Evolutionary conservation across 2,329 filamentous ascomycete genomes (phyloP).

Genomic region (Pseudogymnoascus sp.): DNA sequence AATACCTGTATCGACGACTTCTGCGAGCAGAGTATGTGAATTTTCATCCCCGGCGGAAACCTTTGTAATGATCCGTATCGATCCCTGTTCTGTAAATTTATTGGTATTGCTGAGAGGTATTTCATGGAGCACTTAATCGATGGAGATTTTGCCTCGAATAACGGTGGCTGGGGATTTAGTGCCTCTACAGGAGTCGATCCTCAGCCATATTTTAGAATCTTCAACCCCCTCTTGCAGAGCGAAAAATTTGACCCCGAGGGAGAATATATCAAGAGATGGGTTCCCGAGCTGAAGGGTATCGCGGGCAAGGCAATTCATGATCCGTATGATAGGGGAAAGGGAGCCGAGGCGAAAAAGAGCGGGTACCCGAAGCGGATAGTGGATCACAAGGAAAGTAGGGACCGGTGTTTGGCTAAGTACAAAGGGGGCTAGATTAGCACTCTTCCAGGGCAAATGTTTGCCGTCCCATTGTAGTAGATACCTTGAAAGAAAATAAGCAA

Average conservation of each 20-base stretch:
- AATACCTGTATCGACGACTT: background rate
- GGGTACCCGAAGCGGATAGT: conserved; percentile 73
- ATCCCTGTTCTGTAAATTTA: conserved; percentile 54
- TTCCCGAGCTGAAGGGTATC: conserved; percentile 63
- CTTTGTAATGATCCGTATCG: conserved; percentile 39
- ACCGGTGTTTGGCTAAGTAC: conserved; percentile 61
- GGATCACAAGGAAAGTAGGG: conserved; percentile 61
- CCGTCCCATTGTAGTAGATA: background rate
- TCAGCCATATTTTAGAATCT: conserved; percentile 85
- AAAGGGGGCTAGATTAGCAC: conserved; percentile 46
- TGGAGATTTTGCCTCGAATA: conserved; percentile 30
- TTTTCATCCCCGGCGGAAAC: conserved; percentile 18
- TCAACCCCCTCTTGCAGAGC: conserved; percentile 77
- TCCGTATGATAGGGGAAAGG: conserved; percentile 58
- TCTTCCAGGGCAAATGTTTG: background rate
- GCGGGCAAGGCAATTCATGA: conserved; percentile 69
- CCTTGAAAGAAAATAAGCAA: too few relatives aligned
- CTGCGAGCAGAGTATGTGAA: background rate
- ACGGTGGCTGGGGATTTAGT: conserved; percentile 36
- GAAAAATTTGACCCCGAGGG: conserved; percentile 78
- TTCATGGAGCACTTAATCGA: conserved; percentile 64
- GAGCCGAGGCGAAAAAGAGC: conserved; percentile 48
- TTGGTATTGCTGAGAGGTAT: conserved; percentile 59
- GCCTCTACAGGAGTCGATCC: conserved; percentile 71
- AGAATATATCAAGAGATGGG: conserved; percentile 74